These are phyloP conservation scores for Pyrrhoderma lamaoense DNA, from an alignment of 1,284 basidiomycete species.

Conservation along the genomic window DNA sequence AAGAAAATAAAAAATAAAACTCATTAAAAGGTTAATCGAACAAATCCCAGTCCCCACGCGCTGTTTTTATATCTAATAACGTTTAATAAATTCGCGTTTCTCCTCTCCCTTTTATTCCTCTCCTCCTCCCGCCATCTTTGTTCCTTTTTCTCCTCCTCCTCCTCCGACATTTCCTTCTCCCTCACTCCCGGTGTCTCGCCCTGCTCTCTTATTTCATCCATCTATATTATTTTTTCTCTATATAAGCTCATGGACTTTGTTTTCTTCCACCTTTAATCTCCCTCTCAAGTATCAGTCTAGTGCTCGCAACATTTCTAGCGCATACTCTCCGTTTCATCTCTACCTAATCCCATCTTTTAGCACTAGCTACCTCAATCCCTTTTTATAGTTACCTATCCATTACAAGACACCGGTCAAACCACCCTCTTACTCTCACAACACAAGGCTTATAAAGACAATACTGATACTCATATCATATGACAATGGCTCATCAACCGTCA, in stretches of 20 bases:
- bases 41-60: too few species aligned
- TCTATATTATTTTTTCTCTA: not conserved
- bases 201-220: too few species aligned
- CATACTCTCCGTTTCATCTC: not conserved
- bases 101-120: not conserved
- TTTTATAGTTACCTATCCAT: not conserved
- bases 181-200: too few species aligned
- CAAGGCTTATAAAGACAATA: too few species aligned
- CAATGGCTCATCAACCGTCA: constrained; percentile 19
- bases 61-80: too few species aligned
- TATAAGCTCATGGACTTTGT: not conserved
- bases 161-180: not conserved
- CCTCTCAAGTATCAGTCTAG: not conserved
- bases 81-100: not conserved
- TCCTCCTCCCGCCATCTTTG: not conserved
- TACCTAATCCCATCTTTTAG: not conserved
- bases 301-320: not conserved
- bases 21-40: too few species aligned
- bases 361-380: not conserved
- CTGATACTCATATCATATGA: too few species aligned
- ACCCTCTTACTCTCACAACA: not conserved
- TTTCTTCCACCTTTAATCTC: not conserved
- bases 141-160: not conserved
- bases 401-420: not conserved
- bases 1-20: too few species aligned